These are phyloP conservation scores for Solanum gracilifrons DNA, from an alignment of 257 asterid genomes.

Conservation along the genomic window DNA sequence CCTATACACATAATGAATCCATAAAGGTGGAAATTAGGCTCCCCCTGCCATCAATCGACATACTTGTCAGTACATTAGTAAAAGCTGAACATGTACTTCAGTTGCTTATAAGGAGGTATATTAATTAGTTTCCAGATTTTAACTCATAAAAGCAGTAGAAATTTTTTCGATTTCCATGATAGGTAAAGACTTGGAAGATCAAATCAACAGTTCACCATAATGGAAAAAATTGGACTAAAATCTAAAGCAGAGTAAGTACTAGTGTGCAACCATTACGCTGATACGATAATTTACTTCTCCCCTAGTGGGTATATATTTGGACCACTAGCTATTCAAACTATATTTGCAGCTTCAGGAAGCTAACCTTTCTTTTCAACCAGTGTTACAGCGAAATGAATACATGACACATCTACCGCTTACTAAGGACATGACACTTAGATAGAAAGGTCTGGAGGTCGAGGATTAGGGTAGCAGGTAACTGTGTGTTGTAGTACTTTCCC, in stretches of 20 bases:
- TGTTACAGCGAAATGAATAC: neutral
- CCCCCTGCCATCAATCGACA: conserved; percentile 52
- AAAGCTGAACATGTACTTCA: neutral
- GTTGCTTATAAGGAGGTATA: neutral
- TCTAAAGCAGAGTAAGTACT: neutral
- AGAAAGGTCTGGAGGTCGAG: neutral
- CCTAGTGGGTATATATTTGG: neutral
- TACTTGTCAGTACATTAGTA: neutral
- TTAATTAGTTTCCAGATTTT: neutral
- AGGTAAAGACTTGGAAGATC: neutral
- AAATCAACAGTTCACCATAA: neutral
- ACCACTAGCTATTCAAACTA: neutral
- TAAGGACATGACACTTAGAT: neutral
- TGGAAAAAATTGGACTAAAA: neutral
- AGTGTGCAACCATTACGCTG: neutral
- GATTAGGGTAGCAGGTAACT: neutral
- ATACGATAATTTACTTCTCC: neutral
- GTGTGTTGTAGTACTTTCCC: neutral
- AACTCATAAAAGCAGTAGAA: neutral
- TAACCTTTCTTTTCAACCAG: neutral
- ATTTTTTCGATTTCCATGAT: neutral
- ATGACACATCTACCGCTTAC: neutral
- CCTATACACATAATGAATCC: conserved; percentile 89
- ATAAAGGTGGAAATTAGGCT: conserved; percentile 80
- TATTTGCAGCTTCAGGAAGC: neutral